Evolutionary conservation across 495 filamentous ascomycete genomes (phyloP).

Genomic region (Jackrogersella minutella): DNA sequence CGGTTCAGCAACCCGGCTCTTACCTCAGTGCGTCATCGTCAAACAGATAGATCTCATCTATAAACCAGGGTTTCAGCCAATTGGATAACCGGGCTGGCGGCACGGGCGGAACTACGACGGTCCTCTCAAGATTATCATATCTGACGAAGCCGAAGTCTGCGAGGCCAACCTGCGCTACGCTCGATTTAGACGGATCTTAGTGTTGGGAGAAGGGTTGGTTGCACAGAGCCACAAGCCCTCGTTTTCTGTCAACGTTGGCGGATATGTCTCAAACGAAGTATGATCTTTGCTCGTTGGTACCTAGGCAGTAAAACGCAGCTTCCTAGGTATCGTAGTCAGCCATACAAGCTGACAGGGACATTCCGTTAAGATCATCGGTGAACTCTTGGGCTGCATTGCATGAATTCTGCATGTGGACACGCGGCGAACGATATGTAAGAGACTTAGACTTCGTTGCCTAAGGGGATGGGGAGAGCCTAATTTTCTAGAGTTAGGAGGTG

Average conservation of each 20-base stretch:
- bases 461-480: not conserved
- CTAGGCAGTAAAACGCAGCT: not conserved
- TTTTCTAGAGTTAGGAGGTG: not conserved
- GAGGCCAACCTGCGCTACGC: conserved; percentile 12
- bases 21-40: conserved; percentile 10
- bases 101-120: conserved; percentile 1
- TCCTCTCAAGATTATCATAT: conserved; percentile 24
- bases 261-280: conserved; percentile 30
- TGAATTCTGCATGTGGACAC: conserved; percentile 17
- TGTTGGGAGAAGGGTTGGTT: conserved; percentile 21
- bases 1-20: conserved; percentile 14
- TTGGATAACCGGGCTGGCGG: not conserved
- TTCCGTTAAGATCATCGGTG: conserved; percentile 1
- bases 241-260: conserved; percentile 32
- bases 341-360: not conserved
- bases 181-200: conserved; percentile 20
- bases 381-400: conserved; percentile 35
- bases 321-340: not conserved
- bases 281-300: not conserved
- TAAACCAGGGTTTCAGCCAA: not conserved
- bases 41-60: conserved; percentile 19
- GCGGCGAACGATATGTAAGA: conserved; percentile 25
- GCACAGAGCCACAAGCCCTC: conserved; percentile 26
- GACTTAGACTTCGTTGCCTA: not conserved
- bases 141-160: conserved; percentile 17